These are phyloP conservation scores for Colletotrichum limetticola DNA, from an alignment of 2,329 filamentous ascomycete species.

Conservation along the genomic window DNA sequence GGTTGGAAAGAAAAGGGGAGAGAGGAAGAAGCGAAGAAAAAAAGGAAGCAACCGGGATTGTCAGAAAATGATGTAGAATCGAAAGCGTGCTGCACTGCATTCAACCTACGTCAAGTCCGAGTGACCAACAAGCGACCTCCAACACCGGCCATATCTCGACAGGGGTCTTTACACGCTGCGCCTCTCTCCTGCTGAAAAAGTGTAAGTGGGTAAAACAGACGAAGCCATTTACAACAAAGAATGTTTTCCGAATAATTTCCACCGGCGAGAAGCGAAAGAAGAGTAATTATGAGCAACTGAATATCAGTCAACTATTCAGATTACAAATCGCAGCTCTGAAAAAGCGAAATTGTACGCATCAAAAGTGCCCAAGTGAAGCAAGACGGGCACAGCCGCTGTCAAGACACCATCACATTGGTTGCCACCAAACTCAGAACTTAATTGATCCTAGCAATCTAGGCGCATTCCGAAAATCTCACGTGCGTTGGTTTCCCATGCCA, in stretches of 20 bases:
- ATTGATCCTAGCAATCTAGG: not conserved
- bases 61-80: not conserved
- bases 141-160: not conserved
- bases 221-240: not conserved
- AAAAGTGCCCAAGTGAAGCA: too few relatives aligned
- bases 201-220: not conserved
- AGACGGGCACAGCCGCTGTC: too few relatives aligned
- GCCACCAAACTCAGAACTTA: not conserved
- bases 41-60: not conserved
- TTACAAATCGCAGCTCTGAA: not conserved
- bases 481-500: not conserved
- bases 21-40: not conserved
- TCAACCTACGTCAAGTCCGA: not conserved
- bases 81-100: not conserved
- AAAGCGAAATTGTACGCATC: not conserved
- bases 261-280: not conserved
- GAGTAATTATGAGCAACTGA: not conserved
- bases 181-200: not conserved
- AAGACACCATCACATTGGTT: too few relatives aligned
- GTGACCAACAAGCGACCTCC: not conserved
- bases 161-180: not conserved
- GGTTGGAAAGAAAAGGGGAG: not conserved
- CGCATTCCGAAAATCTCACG: not conserved
- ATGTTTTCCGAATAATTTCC: not conserved
- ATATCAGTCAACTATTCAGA: not conserved